These are phyloP conservation scores for Gonapodya prolifera DNA, from an alignment of 192 early-diverging fungal species.

Conservation along the genomic window DNA sequence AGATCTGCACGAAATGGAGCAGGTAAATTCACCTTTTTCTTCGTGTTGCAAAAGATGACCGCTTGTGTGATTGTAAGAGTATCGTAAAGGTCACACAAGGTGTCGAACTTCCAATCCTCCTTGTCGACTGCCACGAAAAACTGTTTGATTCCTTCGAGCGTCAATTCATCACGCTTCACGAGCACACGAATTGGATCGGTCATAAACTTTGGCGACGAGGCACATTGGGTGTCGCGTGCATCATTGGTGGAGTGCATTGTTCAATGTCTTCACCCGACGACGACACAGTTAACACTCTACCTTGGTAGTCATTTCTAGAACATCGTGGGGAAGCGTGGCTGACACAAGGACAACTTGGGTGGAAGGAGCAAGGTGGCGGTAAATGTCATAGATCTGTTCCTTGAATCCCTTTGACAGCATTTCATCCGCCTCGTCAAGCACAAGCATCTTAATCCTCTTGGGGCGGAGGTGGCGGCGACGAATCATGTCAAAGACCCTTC, in stretches of 20 bases:
- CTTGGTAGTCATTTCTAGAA: conserved; percentile 84
- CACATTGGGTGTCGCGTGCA: not conserved
- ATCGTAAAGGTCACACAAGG: conserved; percentile 93
- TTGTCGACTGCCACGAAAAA: conserved; percentile 96
- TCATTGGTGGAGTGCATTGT: not conserved
- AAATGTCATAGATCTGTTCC: conserved; percentile 86
- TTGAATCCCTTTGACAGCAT: conserved; percentile 89
- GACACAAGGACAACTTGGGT: conserved; percentile 87
- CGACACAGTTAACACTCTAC: too few relatives aligned
- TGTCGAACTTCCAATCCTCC: conserved; percentile 99
- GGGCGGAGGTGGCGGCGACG: conserved; percentile 69
- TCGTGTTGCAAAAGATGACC: conserved; percentile 96
- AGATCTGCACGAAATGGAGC: not conserved
- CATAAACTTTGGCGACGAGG: conserved; percentile 69
- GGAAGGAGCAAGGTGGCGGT: conserved; percentile 77
- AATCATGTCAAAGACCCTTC: conserved; percentile 96
- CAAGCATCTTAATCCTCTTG: conserved; percentile 82
- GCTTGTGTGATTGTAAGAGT: conserved; percentile 96
- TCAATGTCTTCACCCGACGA: too few relatives aligned
- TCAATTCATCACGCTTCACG: conserved; percentile 98
- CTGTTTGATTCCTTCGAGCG: conserved; percentile 97
- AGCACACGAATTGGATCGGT: conserved; percentile 85
- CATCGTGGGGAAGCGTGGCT: conserved; percentile 89
- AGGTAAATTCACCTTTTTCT: conserved; percentile 58
- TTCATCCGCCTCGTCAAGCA: conserved; percentile 96